Percentiles rank a stretch among this genome's conserved stretches.
Evolutionary conservation across 1,139 yeast species (phyloP).

Genomic region (Wickerhamomyces sp.): DNA sequence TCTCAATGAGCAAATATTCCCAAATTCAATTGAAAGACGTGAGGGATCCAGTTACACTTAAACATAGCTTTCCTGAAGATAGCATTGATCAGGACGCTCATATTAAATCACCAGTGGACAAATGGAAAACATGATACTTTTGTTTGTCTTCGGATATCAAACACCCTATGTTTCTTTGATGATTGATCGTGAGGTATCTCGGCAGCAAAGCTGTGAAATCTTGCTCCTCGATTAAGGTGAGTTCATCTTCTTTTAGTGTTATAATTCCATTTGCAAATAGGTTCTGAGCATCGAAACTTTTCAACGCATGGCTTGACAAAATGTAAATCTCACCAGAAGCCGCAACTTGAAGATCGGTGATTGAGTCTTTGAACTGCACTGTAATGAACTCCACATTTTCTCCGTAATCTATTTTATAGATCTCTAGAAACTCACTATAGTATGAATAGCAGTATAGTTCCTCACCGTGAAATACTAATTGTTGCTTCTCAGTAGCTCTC

Average conservation of each 20-base stretch:
- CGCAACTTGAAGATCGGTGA: neutral
- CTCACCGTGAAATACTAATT: conserved; percentile 7
- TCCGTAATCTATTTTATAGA: conserved; percentile 7
- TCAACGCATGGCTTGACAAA: conserved; percentile 2
- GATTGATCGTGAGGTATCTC: conserved; percentile 28
- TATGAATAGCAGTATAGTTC: conserved; percentile 8
- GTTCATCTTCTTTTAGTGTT: neutral
- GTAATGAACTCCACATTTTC: neutral
- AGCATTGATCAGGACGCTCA: too few species aligned
- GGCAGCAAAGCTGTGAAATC: conserved; percentile 16
- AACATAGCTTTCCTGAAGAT: too few species aligned
- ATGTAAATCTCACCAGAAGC: conserved; percentile 10
- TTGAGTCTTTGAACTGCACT: conserved; percentile 1
- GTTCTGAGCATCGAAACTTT: neutral
- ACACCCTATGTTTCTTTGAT: conserved; percentile 32
- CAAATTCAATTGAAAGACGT: conserved; percentile 15
- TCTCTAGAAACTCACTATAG: conserved; percentile 8
- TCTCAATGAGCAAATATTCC: conserved; percentile 16
- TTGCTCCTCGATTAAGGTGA: neutral
- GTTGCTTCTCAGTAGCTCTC: conserved; percentile 12
- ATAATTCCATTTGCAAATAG: neutral
- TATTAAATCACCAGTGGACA: too few species aligned
- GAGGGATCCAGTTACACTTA: too few species aligned
- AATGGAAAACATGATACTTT: conserved; percentile 33
- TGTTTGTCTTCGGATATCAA: conserved; percentile 36